Conservation (phyloP, 225 moss, liverwort and hornwort species). For the Straminergon stramineum region DNA sequence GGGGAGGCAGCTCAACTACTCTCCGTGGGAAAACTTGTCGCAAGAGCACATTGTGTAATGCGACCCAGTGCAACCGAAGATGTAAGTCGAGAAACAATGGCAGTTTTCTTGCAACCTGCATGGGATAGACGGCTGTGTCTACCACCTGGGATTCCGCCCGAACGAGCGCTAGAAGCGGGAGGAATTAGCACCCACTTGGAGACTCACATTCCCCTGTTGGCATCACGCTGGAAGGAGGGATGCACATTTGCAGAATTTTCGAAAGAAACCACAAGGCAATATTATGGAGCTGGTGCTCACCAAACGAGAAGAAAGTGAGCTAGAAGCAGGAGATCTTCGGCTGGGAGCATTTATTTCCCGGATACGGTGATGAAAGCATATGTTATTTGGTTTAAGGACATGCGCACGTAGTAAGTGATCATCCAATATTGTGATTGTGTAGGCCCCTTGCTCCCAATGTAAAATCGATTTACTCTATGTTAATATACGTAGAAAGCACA, state of each 20-base stretch:
- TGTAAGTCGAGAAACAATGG: constrained; percentile 77
- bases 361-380: background rate
- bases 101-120: constrained; percentile 78
- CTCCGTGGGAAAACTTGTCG: constrained; percentile 58
- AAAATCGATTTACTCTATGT: background rate
- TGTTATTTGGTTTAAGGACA: background rate
- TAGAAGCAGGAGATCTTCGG: background rate
- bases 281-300: constrained; percentile 45
- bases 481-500: background rate
- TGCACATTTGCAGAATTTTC: constrained; percentile 83
- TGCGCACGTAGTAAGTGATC: background rate
- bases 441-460: background rate
- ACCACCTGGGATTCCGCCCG: constrained; percentile 11
- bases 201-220: constrained; percentile 43
- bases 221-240: constrained; percentile 65
- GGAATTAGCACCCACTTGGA: constrained; percentile 1
- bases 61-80: constrained; percentile 26
- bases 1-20: constrained; percentile 87
- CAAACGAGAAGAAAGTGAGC: constrained; percentile 8
- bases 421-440: background rate
- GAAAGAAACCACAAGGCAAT: constrained; percentile 57
- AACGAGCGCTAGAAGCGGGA: constrained; percentile 14
- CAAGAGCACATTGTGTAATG: constrained; percentile 61
- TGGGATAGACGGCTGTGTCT: constrained; percentile 46
- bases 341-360: background rate